Conservation (phyloP, 148 eudicot species). For the Polygonum maritimum region DNA sequence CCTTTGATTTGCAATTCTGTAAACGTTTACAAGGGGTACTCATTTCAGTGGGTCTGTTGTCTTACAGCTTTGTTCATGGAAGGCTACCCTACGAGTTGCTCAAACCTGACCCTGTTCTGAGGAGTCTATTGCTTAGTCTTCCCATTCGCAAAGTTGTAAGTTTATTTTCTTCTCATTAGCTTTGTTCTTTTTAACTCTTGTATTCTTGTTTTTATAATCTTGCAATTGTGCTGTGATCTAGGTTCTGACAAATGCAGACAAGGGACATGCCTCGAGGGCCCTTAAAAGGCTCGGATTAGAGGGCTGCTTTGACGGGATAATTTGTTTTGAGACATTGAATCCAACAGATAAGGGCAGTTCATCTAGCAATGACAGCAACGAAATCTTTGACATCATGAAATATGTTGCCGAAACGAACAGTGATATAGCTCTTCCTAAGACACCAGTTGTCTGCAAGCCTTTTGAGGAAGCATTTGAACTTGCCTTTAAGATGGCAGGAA, state of each 20-base stretch:
- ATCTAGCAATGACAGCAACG: constrained; percentile 37
- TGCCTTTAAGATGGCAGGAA: constrained; percentile 54
- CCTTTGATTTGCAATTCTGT: neutral
- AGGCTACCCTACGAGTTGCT: constrained; percentile 74
- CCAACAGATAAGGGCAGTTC: constrained; percentile 41
- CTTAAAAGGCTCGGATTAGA: constrained; percentile 73
- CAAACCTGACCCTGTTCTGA: constrained; percentile 66
- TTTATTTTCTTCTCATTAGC: neutral
- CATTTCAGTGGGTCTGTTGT: neutral
- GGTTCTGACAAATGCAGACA: constrained; percentile 74
- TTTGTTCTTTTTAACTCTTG: neutral
- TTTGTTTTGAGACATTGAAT: constrained; percentile 80
- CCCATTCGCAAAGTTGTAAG: constrained; percentile 85
- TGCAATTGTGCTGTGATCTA: constrained; percentile 11
- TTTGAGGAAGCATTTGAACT: constrained; percentile 46
- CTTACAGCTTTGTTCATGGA: constrained; percentile 80
- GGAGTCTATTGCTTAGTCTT: constrained; percentile 59
- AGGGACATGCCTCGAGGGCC: constrained; percentile 50
- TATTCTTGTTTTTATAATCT: neutral
- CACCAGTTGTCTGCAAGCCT: constrained; percentile 79
- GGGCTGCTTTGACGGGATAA: constrained; percentile 72
- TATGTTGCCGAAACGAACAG: constrained; percentile 29
- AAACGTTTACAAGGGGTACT: neutral
- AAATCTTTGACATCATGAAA: constrained; percentile 27
- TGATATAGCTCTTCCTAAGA: constrained; percentile 30